These are phyloP conservation scores for Raddia distichophylla DNA, from an alignment of 176 grass and related monocot species.

Conservation along the genomic window DNA sequence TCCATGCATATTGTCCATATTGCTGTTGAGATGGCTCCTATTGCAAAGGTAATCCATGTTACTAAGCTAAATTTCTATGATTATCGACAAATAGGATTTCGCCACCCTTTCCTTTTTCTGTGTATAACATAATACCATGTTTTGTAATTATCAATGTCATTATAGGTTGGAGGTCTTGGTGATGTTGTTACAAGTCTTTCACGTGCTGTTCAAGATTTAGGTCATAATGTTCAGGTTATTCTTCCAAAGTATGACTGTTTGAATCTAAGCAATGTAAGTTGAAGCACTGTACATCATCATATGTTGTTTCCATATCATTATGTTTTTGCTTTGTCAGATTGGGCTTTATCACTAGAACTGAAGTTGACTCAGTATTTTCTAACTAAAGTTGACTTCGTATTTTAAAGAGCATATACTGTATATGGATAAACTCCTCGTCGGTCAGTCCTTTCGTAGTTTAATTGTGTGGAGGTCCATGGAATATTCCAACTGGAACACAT, in stretches of 20 bases:
- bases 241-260: conserved; percentile 84
- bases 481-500: background rate
- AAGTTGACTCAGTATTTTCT: background rate
- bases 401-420: conserved; percentile 3
- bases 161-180: conserved; percentile 89
- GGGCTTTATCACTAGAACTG: background rate
- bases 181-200: conserved; percentile 98
- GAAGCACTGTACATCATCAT: conserved; percentile 18
- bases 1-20: conserved; percentile 88
- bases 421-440: background rate
- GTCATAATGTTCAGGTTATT: conserved; percentile 87
- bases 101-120: background rate
- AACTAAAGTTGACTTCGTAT: background rate
- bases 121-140: conserved; percentile 1
- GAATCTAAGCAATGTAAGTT: conserved; percentile 85
- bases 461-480: background rate
- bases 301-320: background rate
- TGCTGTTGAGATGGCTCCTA: conserved; percentile 89
- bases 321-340: background rate
- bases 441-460: background rate
- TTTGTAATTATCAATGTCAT: conserved; percentile 21
- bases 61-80: conserved; percentile 26
- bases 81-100: background rate
- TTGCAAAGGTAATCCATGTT: conserved; percentile 78
- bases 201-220: conserved; percentile 93